These are phyloP conservation scores for Termitomyces sp. DNA, from an alignment of 768 basidiomycete genomes.

Conservation along the genomic window DNA sequence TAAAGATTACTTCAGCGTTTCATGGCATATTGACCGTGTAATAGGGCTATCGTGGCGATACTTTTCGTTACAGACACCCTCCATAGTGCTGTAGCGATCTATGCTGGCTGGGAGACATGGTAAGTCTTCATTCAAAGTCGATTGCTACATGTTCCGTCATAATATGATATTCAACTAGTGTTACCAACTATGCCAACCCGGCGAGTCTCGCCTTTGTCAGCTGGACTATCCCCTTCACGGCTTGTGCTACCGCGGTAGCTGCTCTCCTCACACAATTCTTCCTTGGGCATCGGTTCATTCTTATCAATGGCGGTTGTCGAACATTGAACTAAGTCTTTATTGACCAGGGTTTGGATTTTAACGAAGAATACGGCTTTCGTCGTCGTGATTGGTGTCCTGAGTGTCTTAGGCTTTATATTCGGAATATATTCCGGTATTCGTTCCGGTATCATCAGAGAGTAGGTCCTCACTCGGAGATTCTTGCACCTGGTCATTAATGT, in stretches of 20 bases:
- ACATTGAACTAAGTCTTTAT: neutral
- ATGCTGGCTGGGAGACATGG: constrained; percentile 24
- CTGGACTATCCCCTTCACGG: constrained; percentile 50
- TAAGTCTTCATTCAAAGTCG: neutral
- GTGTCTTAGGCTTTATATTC: constrained; percentile 33
- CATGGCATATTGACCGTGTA: neutral
- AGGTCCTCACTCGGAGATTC: constrained; percentile 9
- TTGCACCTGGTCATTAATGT: neutral
- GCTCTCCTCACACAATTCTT: constrained; percentile 47
- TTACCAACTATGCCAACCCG: constrained; percentile 33
- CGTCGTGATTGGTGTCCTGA: constrained; percentile 29
- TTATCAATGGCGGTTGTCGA: neutral
- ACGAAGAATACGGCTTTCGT: constrained; percentile 29
- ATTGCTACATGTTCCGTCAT: neutral
- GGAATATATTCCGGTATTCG: constrained; percentile 37
- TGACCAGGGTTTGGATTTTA: constrained; percentile 26
- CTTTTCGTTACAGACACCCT: constrained; percentile 27
- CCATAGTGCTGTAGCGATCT: constrained; percentile 28
- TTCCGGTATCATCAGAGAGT: constrained; percentile 37
- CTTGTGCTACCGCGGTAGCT: constrained; percentile 37
- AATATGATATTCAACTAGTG: constrained; percentile 19
- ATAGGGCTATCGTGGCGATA: constrained; percentile 22
- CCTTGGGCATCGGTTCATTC: constrained; percentile 37
- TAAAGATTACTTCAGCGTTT: neutral
- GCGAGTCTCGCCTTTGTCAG: constrained; percentile 26